Evolutionary conservation across 208 protist genomes (phyloP), one percentile per base, ranked within the genome.

Genomic region (Porcisia deanei): DNA sequence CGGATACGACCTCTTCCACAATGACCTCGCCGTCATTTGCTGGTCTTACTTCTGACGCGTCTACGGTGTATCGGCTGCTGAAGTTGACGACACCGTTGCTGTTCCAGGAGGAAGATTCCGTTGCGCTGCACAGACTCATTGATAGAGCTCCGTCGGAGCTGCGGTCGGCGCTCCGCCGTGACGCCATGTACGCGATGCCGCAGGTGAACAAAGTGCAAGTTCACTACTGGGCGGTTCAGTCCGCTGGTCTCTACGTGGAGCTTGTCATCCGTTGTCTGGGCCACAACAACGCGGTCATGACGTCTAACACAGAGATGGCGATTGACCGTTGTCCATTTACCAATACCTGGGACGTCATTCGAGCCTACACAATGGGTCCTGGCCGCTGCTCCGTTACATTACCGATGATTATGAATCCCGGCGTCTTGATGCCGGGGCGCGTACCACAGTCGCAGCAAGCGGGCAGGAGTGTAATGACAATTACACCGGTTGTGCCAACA

Each of bases 311-410:
- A 9, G 53, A 60, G 47, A 18, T 8, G 22, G 68, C 68, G 14
- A n/a, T 72, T 14, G 30, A 72, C 4, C 68, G 53, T 8, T 47
- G 68, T 20, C 37, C 68, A 34, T 72, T 61, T 37, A 25, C 53
- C 7, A 53, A 72, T 43, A 72, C 68, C 16, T 72, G 68, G 68
- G 12, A 37, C 68, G 18, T 72, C n/a, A 57, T 72, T 57, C 53
- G 68, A 57, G 30, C 52, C 30, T 72, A 37, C 66, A 57, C 47
- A 6, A 39, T 12, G 2, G 66, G 49, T n/a, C 12, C 41, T 12
- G 47, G 7, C 8, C 8, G 25, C n/a, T 1, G 34, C 14, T 9
- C 43, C 25, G 25, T n/a, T 9, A 20, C 47, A 30, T 25, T 71
- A 45, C 66, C 66, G n/a, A 54, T 57, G 34, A 30, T 57, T 37